phyloP scores from a whole-genome alignment of 305 asterid species.

The Fraxinus sp. region DNA sequence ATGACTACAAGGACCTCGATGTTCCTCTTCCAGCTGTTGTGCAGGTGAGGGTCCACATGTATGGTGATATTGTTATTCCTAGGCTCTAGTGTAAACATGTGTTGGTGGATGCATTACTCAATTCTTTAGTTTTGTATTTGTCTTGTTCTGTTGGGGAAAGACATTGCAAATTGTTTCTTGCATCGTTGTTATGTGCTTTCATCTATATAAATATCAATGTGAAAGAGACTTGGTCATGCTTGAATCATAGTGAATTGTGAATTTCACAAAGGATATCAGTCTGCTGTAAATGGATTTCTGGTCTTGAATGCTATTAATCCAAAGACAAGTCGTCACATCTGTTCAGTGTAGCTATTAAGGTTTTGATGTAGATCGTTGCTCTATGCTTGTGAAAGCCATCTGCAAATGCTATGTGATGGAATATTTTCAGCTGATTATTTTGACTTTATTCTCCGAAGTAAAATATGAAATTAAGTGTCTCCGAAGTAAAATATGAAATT shows the following conservation, averaged over 20 bases:
- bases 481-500: too few relatives aligned
- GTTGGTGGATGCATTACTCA: neutral
- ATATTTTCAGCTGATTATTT: conserved; percentile 28
- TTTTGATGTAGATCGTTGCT: neutral
- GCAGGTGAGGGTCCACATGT: conserved; percentile 54
- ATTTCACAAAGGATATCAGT: conserved; percentile 3
- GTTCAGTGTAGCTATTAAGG: neutral
- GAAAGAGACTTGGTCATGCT: neutral
- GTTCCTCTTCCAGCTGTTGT: conserved; percentile 94
- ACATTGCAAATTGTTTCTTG: conserved; percentile 4
- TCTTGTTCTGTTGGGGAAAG: conserved; percentile 9
- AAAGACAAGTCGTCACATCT: neutral
- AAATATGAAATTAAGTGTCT: conserved; percentile 18
- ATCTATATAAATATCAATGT: neutral
- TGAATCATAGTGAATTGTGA: neutral
- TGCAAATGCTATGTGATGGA: conserved; percentile 17
- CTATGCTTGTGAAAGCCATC: conserved; percentile 6
- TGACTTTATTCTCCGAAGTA: conserved; percentile 20
- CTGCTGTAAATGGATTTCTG: neutral
- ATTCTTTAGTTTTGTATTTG: conserved; percentile 8
- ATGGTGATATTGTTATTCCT: neutral
- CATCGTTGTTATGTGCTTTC: neutral
- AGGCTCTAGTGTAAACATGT: conserved; percentile 14
- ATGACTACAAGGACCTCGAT: conserved; percentile 70
- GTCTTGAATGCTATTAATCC: conserved; percentile 7